phyloP scores from a whole-genome alignment of 306 rosid species.

The Acacia melanoxylon region DNA sequence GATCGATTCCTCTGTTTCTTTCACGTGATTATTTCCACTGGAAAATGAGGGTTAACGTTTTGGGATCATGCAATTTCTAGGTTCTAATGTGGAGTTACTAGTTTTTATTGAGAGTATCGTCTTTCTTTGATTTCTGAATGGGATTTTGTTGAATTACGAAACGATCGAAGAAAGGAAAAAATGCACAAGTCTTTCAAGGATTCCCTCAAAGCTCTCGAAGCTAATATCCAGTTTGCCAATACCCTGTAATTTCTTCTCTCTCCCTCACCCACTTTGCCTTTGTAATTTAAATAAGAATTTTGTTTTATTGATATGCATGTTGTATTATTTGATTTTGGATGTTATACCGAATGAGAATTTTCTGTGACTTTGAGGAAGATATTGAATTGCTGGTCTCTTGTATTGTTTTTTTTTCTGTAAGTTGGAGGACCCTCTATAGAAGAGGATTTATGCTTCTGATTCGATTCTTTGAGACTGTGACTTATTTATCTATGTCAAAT shows the following conservation, averaged over 20 bases:
- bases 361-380: conserved; percentile 3
- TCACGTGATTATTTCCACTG: neutral
- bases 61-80: neutral
- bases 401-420: neutral
- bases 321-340: neutral
- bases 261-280: too few relatives aligned
- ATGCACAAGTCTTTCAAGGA: conserved; percentile 77
- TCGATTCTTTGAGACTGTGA: too few relatives aligned
- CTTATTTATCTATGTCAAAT: too few relatives aligned
- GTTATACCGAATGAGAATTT: neutral
- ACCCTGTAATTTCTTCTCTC: conserved; percentile 43
- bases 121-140: neutral
- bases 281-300: neutral
- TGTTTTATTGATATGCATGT: neutral
- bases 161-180: conserved; percentile 2
- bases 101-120: neutral
- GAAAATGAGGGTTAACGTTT: neutral
- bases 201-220: conserved; percentile 73
- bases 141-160: conserved; percentile 10
- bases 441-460: too few relatives aligned
- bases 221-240: conserved; percentile 73
- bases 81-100: neutral
- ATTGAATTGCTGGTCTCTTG: neutral
- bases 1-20: neutral
- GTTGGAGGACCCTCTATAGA: too few relatives aligned